phyloP scores from a whole-genome alignment of 768 basidiomycete species.

The Leucocoprinus leucothites region DNA sequence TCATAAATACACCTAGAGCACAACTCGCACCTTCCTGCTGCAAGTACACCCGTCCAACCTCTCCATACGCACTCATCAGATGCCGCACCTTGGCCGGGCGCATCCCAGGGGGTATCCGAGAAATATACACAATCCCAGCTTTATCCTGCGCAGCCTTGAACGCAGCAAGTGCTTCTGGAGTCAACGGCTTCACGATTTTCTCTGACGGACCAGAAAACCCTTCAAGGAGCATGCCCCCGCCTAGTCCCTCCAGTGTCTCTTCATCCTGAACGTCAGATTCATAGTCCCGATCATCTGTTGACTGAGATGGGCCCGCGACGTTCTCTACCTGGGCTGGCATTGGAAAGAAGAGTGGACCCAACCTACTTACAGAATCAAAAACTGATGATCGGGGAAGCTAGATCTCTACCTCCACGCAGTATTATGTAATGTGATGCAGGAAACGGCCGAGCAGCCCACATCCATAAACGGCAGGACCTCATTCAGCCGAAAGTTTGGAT shows the following conservation, averaged over 20 bases:
- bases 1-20: slow-evolving; percentile 3
- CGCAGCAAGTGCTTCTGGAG: slow-evolving; percentile 68
- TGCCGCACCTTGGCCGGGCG: slow-evolving; percentile 94
- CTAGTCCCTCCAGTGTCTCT: slow-evolving; percentile 19
- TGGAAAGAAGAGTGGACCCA: background rate
- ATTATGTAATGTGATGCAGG: background rate
- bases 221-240: slow-evolving; percentile 53
- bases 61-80: slow-evolving; percentile 86
- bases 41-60: slow-evolving; percentile 88
- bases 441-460: background rate
- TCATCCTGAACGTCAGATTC: background rate
- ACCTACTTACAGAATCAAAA: background rate
- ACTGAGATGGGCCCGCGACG: slow-evolving; percentile 3
- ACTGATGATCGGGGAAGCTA: background rate
- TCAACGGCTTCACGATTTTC: slow-evolving; percentile 70
- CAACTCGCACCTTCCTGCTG: slow-evolving; percentile 77
- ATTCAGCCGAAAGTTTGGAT: slow-evolving; percentile 2
- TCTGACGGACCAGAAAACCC: slow-evolving; percentile 50
- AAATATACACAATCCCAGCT: slow-evolving; percentile 91
- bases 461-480: no score
- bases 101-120: slow-evolving; percentile 97
- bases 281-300: background rate
- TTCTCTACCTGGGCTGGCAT: background rate
- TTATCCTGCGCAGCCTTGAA: slow-evolving; percentile 72
- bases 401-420: background rate